Evolutionary conservation across 352 stramenopile genomes (phyloP).

Genomic region (Phytophthora cactorum): DNA sequence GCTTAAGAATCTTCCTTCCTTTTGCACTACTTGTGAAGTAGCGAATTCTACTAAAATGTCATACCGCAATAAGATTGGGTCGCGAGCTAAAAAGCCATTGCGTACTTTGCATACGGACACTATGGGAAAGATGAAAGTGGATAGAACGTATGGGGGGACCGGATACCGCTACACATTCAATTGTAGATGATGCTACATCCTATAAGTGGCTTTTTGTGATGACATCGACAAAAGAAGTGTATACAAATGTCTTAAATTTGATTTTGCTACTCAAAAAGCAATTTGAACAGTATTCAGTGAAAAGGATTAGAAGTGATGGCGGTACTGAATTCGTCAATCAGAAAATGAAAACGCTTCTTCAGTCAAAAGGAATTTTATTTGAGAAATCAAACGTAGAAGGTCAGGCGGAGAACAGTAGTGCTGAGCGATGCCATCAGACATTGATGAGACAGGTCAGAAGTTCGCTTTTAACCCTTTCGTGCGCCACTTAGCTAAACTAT

Average conservation of each 20-base stretch:
- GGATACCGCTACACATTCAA: background rate
- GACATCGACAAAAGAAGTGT: background rate
- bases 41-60: background rate
- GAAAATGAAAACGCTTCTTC: background rate
- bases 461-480: background rate
- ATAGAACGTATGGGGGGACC: background rate
- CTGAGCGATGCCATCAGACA: background rate
- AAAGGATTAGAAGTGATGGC: background rate
- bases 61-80: background rate
- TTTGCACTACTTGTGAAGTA: background rate
- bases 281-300: background rate
- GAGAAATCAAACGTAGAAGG: background rate
- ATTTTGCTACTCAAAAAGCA: no score
- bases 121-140: background rate
- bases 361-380: background rate
- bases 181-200: background rate
- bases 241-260: no score
- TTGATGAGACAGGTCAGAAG: background rate
- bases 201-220: background rate
- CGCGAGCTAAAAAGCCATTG: background rate
- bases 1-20: background rate
- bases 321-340: background rate
- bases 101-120: background rate
- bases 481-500: no score
- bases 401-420: background rate